Percentiles rank a stretch among this genome's conserved stretches.
These are phyloP conservation scores for Bauhinia variegata DNA, from an alignment of 306 rosid genomes.

Conservation along the genomic window DNA sequence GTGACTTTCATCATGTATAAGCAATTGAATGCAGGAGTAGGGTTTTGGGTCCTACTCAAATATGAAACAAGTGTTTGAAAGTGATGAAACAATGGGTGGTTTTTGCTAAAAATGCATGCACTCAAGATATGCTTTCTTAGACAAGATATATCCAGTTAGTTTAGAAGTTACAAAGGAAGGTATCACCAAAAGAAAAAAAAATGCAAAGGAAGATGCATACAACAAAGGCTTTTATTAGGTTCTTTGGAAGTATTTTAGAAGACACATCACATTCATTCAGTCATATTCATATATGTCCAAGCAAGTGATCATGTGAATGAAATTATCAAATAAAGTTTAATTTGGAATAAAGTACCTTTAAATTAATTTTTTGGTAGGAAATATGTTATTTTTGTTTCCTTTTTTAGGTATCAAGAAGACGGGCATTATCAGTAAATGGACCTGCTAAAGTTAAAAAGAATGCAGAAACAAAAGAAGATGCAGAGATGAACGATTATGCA, in stretches of 20 bases:
- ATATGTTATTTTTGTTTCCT: neutral
- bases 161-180: too few species aligned
- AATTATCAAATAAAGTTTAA: too few species aligned
- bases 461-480: neutral
- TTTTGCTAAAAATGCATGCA: neutral
- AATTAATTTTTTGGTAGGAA: too few species aligned
- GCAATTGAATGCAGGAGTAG: neutral
- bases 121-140: neutral
- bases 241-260: neutral
- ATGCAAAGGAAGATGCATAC: neutral
- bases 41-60: neutral
- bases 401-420: constrained; percentile 35
- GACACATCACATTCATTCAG: too few species aligned
- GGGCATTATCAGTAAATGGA: neutral
- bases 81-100: neutral
- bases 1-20: neutral
- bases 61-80: neutral
- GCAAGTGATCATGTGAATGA: too few species aligned
- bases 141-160: too few species aligned
- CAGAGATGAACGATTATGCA: constrained; percentile 31
- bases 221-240: neutral
- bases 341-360: too few species aligned
- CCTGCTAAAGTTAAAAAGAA: neutral
- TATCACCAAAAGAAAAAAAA: too few species aligned
- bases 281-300: too few species aligned